Evolutionary conservation across 2,329 filamentous ascomycete genomes (phyloP), one percentile per base, ranked within the genome.

Genomic region (Eutypa lata): DNA sequence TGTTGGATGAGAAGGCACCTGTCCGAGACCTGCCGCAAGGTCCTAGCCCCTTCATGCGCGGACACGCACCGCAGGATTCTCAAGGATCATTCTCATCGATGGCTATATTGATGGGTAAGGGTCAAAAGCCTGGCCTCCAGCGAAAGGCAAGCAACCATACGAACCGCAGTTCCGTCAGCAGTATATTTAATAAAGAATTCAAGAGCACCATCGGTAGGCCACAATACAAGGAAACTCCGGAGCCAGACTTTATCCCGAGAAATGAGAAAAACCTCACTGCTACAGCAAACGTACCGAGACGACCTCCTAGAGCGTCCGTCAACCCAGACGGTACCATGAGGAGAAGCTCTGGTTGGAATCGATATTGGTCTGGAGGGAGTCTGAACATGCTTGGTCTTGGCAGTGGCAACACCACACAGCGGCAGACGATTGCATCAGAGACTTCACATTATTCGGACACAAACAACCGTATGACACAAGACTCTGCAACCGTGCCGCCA

Each of bases 361-460:
- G 83, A 50, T 91, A 90, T 70, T 91, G 88, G 81, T 89, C 87
- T 14, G 87, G 86, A 48, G 88, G 87, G 50, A 88, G 86, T 59
- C 71, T 87, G 52, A 86, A 87, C 62, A 80, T 87, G 22, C 74
- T 89, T 7, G 84, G 83, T 14, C 81, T 85, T 49, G 82, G 81
- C 14, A 70, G 70, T 51, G 66, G 67, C 49, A 68, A 64, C 35
- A 72, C 58, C 67, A 66, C 58, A 65, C 73, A 35, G 73, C 77
- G 64, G 69, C 79, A 57, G 33, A 86, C 82, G 0, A 73, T 76
- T n/a, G 73, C 66, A 19, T 85, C 79, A 3, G 81, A 84, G 33
- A 80, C 81, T 65, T 84, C 82, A 48, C 74, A 72, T 21, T 86
- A 86, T 65, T 82, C 81, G 1, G 71, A 73, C 46, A 66, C 67